phyloP scores from a whole-genome alignment of 768 basidiomycete genomes.

The Pisolithus microcarpus region DNA sequence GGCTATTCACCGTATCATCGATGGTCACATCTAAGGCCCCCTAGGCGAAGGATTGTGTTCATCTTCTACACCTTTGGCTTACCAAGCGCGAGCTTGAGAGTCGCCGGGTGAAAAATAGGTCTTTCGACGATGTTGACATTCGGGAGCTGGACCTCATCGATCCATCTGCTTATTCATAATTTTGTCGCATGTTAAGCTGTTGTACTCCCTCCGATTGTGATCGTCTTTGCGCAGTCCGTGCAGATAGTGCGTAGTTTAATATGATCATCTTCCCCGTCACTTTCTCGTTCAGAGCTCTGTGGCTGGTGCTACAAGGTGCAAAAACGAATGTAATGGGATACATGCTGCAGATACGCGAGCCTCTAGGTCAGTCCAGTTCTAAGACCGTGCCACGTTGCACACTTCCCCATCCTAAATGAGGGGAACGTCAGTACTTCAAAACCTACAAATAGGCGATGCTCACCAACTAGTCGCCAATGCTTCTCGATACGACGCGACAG shows the following conservation, averaged over 20 bases:
- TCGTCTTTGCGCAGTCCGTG: background rate
- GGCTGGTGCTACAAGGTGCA: background rate
- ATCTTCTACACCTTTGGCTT: slow-evolving; percentile 62
- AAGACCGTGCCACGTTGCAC: slow-evolving; percentile 79
- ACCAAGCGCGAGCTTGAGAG: slow-evolving; percentile 66
- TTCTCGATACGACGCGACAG: slow-evolving; percentile 92
- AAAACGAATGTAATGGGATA: background rate
- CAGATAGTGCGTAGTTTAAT: background rate
- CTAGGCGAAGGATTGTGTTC: slow-evolving; percentile 61
- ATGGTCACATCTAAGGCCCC: background rate
- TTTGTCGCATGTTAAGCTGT: background rate
- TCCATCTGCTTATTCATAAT: slow-evolving; percentile 14
- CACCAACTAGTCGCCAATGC: slow-evolving; percentile 95
- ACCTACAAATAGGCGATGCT: slow-evolving; percentile 26
- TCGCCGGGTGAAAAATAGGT: slow-evolving; percentile 57
- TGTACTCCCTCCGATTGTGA: background rate
- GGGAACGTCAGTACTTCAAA: slow-evolving; percentile 1
- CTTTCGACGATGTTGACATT: slow-evolving; percentile 69
- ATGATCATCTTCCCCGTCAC: background rate
- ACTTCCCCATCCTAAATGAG: slow-evolving; percentile 55
- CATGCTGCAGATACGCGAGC: background rate
- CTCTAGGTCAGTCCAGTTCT: slow-evolving; percentile 58
- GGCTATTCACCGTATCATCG: too few relatives aligned
- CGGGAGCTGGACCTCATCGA: slow-evolving; percentile 59
- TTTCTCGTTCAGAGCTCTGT: background rate